Evolutionary conservation across 2,329 filamentous ascomycete genomes (phyloP).

Genomic region (Pestalotiopsis sp.): DNA sequence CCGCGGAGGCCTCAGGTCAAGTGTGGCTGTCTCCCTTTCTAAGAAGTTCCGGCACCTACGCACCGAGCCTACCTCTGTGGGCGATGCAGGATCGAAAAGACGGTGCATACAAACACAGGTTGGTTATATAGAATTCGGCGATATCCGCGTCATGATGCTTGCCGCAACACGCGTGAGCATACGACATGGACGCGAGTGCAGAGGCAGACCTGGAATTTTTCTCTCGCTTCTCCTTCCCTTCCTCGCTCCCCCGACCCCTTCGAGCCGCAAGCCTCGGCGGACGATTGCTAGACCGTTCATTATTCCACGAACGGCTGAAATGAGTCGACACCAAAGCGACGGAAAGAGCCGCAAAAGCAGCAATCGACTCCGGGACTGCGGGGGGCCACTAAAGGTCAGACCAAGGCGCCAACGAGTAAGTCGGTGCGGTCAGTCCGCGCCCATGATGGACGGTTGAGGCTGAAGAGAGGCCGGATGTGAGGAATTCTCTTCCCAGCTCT

Average conservation of each 20-base stretch:
- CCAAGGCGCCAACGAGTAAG: neutral
- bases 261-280: neutral
- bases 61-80: neutral
- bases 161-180: neutral
- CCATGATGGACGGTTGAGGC: too few species aligned
- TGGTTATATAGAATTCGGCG: neutral
- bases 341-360: constrained; percentile 10
- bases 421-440: neutral
- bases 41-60: too few species aligned
- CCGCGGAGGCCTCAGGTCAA: neutral
- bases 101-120: neutral
- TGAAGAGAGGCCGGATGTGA: too few species aligned
- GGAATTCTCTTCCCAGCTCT: too few species aligned
- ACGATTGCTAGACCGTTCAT: neutral
- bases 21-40: neutral
- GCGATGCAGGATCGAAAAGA: neutral
- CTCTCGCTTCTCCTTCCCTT: neutral
- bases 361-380: constrained; percentile 11
- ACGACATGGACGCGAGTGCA: neutral
- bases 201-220: neutral
- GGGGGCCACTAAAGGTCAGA: constrained; percentile 9
- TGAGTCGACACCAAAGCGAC: neutral
- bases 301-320: neutral
- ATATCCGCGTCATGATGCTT: neutral
- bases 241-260: neutral